Evolutionary conservation across 2,329 filamentous ascomycete genomes (phyloP), one percentile per base, ranked within the genome.

Genomic region (Alternaria longipes): DNA sequence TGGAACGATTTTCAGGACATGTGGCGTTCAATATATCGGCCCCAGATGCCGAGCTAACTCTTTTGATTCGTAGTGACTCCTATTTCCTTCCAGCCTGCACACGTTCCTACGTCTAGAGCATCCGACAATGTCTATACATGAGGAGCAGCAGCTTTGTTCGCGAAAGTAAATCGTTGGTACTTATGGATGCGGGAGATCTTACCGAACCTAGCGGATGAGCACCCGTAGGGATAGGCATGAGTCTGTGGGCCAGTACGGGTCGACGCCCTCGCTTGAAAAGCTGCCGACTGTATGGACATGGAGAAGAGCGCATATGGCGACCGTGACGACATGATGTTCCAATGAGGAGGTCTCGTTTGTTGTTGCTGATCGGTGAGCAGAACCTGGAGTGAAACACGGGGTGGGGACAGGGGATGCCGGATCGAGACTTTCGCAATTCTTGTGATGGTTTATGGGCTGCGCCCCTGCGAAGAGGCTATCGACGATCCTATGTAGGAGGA

Each of bases 281-380:
- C 34, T 44, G 22, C 36, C 14, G 16, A 16, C 34, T 34, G 24
- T 46, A 45, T 18, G 28, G 28, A 41, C 20, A 51, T 49, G 26
- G 45, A 50, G 36, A 30, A 55, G 26, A 54, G 52, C 57, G 40
- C 58, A 38, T 18, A 46, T 45, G 36, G 41, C 40, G 42, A 59
- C 22, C 45, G 49, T 40, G 51, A 36, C 45, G 51, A 59, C 50
- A 42, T 18, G 38, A 45, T 42, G 44, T 38, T 60, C 53, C 32
- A 40, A 38, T 50, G 49, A 32, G 28, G 53, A 47, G 30, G 32
- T 44, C 38, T 64, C 22, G 42, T 54, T 34, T 26, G 34, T 42
- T 44, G 30, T 14, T 41, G 30, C 56, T 63, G 56, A 65, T 65
- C 63, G 63, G 63, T 65, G 56, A 63, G 56, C 60, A 36, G 38